Conservation (phyloP, 257 asterid species). For the Primulina eburnea region DNA sequence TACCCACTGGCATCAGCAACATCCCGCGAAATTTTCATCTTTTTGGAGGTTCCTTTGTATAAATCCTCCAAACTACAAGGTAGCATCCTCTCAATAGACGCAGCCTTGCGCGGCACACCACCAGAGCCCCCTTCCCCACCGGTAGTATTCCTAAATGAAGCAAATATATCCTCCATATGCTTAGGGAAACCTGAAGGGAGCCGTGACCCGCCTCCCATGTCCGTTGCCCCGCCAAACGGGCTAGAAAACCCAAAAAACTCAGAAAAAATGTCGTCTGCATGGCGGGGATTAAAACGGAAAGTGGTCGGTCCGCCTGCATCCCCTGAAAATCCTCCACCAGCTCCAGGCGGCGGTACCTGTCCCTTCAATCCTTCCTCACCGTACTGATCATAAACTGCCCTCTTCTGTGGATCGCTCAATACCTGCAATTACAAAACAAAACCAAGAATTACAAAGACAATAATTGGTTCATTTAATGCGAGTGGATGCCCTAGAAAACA, state of each 20-base stretch:
- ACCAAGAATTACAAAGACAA: not conserved
- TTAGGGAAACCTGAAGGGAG: slow-evolving; percentile 22
- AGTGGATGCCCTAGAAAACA: not conserved
- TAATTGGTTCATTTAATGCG: not conserved
- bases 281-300: slow-evolving; percentile 42
- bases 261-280: slow-evolving; percentile 46
- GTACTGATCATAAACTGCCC: slow-evolving; percentile 19
- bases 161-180: slow-evolving; percentile 13
- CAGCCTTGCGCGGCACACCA: slow-evolving; percentile 7
- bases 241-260: slow-evolving; percentile 39
- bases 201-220: slow-evolving; percentile 28
- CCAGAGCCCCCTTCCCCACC: slow-evolving; percentile 12
- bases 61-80: slow-evolving; percentile 16
- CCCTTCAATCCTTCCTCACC: slow-evolving; percentile 54
- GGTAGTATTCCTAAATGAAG: slow-evolving; percentile 10
- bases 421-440: slow-evolving; percentile 5
- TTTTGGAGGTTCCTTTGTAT: slow-evolving; percentile 26
- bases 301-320: slow-evolving; percentile 41
- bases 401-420: slow-evolving; percentile 23
- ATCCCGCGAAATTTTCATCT: slow-evolving; percentile 66
- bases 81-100: slow-evolving; percentile 1
- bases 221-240: slow-evolving; percentile 40
- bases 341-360: slow-evolving; percentile 41
- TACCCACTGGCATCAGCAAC: slow-evolving; percentile 58
- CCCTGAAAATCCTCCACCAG: slow-evolving; percentile 39